Conservation (phyloP, 257 asterid species). For the Paulownia fortunei region DNA sequence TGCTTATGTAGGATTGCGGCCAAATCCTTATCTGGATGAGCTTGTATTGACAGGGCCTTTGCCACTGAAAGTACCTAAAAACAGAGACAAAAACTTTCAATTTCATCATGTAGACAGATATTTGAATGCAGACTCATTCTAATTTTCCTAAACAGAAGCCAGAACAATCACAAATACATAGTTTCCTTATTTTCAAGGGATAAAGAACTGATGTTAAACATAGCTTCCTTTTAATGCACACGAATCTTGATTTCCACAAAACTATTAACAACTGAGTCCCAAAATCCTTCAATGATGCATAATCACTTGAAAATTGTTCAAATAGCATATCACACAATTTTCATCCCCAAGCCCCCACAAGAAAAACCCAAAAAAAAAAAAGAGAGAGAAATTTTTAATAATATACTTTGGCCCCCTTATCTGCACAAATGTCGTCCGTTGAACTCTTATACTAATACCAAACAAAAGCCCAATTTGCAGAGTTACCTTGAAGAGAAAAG, state of each 20-base stretch:
- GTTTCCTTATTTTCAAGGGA: neutral
- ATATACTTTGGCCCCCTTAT: neutral
- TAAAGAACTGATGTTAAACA: neutral
- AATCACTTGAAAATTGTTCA: neutral
- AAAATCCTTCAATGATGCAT: neutral
- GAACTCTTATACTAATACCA: conserved; percentile 12
- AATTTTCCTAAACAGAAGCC: neutral
- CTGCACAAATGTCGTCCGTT: neutral
- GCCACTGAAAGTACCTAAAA: conserved; percentile 85
- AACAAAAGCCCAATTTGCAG: neutral
- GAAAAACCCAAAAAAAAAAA: neutral
- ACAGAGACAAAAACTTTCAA: neutral
- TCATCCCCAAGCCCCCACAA: neutral
- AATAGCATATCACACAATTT: neutral
- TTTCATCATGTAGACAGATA: neutral
- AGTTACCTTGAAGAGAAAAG: conserved; percentile 89
- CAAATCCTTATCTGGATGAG: conserved; percentile 93
- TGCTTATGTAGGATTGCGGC: conserved; percentile 72
- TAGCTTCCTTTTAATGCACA: neutral
- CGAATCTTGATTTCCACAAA: conserved; percentile 9
- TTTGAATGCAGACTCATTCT: neutral
- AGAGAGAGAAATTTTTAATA: neutral
- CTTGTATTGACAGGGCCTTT: conserved; percentile 90
- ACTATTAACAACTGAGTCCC: neutral
- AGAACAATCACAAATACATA: neutral